Evolutionary conservation across 75 land plant genomes (phyloP), one percentile per base, ranked within the genome.

Genomic region (Adiantum capillusveneris): DNA sequence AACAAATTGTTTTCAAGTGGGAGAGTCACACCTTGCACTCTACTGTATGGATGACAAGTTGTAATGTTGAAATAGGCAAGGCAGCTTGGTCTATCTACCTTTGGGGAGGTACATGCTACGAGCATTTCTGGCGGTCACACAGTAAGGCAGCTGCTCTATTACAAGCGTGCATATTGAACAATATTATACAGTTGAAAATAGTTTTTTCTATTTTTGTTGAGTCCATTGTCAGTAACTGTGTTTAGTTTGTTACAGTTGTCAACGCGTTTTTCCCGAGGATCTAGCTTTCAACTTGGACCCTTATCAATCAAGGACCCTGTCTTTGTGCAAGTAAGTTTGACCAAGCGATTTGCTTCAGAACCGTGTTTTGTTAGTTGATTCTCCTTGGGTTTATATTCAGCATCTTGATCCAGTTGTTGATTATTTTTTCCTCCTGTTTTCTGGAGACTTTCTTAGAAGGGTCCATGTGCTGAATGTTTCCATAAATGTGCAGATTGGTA

Each of bases 221-320:
- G 9, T 9, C 9, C 7, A 34, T 34, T 34, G 9, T 34, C 22
- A 2, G 50, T 21, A 46, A 18, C 14, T 17, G 25, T 30, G 17
- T 31, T 16, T 30, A 18, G 14, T 21, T 36, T 31, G 3, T 14
- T 31, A 17, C 75, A 73, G 75, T 56, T 66, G 25, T 56, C 29
- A 46, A 66, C 57, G 0, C 62, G 56, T 11, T 73, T 52, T 61
- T 48, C 60, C 6, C 56, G 75, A 56, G 75, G 71, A 56, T 59
- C 41, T 24, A 65, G 57, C 49, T 73, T 73, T 30, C 58, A 73
- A 46, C 49, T 73, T 54, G 75, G 75, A 52, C 69, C 52, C 11
- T 56, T 73, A n/a, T 60, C 24, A 25, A 55, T 73, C 19, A 21
- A 26, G 29, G 52, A 66, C 41, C 75, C 75, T 20, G 31, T 73